These are phyloP conservation scores for Backusella morwellensis DNA, from an alignment of 192 early-diverging fungal species.

Conservation along the genomic window DNA sequence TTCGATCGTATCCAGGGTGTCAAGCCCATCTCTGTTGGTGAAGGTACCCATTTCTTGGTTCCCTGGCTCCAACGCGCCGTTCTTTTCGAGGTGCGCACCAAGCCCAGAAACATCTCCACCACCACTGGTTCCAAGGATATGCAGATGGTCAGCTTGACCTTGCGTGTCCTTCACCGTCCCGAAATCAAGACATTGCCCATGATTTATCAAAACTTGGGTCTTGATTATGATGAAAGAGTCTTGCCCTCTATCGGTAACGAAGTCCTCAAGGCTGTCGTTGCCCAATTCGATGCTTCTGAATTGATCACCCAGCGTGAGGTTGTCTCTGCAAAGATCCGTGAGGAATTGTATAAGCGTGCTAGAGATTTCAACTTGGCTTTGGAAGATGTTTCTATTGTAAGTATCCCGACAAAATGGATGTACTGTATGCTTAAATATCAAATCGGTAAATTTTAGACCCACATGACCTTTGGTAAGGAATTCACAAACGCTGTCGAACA, in stretches of 20 bases:
- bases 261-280: slow-evolving; percentile 96
- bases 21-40: slow-evolving; percentile 70
- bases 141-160: slow-evolving; percentile 95
- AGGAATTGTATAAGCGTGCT: slow-evolving; percentile 91
- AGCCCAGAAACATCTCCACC: slow-evolving; percentile 96
- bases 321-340: slow-evolving; percentile 88
- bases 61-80: slow-evolving; percentile 96
- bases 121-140: slow-evolving; percentile 99
- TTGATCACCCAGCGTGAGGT: slow-evolving; percentile 98
- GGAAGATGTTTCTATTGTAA: slow-evolving; percentile 97
- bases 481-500: slow-evolving; percentile 99
- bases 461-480: slow-evolving; percentile 98
- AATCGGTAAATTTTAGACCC: slow-evolving; percentile 59
- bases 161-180: slow-evolving; percentile 91
- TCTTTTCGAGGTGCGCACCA: slow-evolving; percentile 89
- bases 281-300: slow-evolving; percentile 97
- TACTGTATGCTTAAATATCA: background rate
- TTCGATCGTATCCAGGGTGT: slow-evolving; percentile 96
- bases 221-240: slow-evolving; percentile 97
- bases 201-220: slow-evolving; percentile 89
- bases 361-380: slow-evolving; percentile 94
- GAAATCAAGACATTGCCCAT: slow-evolving; percentile 68
- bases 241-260: slow-evolving; percentile 99
- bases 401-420: slow-evolving; percentile 6
- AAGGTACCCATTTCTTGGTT: slow-evolving; percentile 97